Base-by-base conservation (phyloP, 1,284 basidiomycete species). In the Cryptococcus sp. region DNA sequence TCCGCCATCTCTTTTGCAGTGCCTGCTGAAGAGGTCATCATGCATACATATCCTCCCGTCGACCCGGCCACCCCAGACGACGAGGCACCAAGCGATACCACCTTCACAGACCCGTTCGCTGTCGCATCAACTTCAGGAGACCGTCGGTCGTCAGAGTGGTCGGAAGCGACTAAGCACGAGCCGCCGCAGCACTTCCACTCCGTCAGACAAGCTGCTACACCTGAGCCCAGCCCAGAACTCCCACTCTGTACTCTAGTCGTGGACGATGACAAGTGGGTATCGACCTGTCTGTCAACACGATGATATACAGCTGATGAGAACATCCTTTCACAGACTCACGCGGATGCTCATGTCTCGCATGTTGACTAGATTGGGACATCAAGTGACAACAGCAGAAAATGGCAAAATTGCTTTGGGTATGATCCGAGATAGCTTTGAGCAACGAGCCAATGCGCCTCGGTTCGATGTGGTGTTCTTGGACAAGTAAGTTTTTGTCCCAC, bases 381-480 rank as follows among this genome's bases (percentile, higher is more conserved):
- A 78, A 46, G 90, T 93, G 19, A 81, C 83, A 3, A 86, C 85
- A 5, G 92, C 93, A n/a, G 90, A 93, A 77, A 93, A 95, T 68
- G 92, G 92, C 5, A 85, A 87, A 70, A 78, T 88, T 30, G 91
- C 91, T 6, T 79, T 93, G 50, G 86, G 89, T 58, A 83, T 90
- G 80, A 85, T 93, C 46, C 72, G 51, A 25, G 65, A 66, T 43
- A 63, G 59, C 30, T 65, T 67, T 51, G 58, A 65, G 42, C 55
- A 59, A 17, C 53, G 70, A 50, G 39, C 52, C 3, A 59, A 59
- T 20, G 55, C 50, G 54, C 74, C 62, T 76, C 81, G 51, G 57
- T 92, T 83, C 69, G 87, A 88, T 57, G 82, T 90, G 3, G 82
- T 90, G 27, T 93, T 93, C 76, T 77, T 93, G 71, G 91, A 93